Base-by-base conservation (phyloP, 352 stramenopile species). In the Elongisporangium senticosum region DNA sequence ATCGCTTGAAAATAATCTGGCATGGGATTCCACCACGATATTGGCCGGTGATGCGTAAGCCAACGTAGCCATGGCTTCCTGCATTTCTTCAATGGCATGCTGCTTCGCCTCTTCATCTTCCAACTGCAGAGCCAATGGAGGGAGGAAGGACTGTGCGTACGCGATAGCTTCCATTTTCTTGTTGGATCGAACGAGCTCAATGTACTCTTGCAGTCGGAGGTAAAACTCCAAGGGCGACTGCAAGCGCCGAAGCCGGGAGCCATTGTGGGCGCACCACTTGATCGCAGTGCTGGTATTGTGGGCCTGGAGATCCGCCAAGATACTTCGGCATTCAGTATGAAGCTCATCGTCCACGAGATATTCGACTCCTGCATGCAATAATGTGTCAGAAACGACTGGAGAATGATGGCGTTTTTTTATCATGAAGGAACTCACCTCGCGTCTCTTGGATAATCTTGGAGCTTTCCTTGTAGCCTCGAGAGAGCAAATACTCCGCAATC, bases 401-500 rank as follows among this genome's bases (percentile, higher is more conserved):
- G 51, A 61, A 26, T 55, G 11, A 13, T 11, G 49, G 23, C 50
- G 79, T 75, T 69, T 71, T 83, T 1, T 56, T 72, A 40, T 85
- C 69, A 70, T 83, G 61, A 21, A 93, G 52, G 14, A 15, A 7
- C 52, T 40, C 50, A 81, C 77, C 71, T 72, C 85, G 87, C 0
- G 58, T 74, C 39, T 86, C 71, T 71, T 83, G 63, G 20, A 94
- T 65, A n/a, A 90, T 67, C 64, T 83, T 85, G 51, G 82, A 77
- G 55, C 74, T 92, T 26, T 72, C 67, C 23, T 89, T 69, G 56
- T 77, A 75, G 39, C 84, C 84, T 61, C 77, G 70, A n/a, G 68
- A 75, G 24, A 94, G 64, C 65, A 94, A 66, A 21, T 87, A 94
- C 58, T 94, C 82, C 0, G 77, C 79, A 56, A 94, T 83, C 5